Base-by-base conservation (phyloP, 2,329 filamentous ascomycete species). In the Ceratocystiopsis brevicomis region DNA sequence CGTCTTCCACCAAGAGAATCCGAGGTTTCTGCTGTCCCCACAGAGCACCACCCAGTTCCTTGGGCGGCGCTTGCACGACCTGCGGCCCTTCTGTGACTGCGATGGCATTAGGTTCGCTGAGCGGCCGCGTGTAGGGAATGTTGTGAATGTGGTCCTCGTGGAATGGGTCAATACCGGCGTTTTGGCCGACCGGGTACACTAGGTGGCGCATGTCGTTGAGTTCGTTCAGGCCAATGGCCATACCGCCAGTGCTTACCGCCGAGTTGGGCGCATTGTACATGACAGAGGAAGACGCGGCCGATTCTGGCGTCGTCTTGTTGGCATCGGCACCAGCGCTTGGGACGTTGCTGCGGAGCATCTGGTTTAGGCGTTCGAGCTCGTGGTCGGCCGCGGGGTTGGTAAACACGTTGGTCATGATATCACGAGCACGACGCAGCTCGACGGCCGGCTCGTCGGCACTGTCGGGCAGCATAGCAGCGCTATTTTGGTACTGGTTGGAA, bases 91-190 rank as follows among this genome's bases (percentile, higher is more conserved):
- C 60, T 6, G 19, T 6, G 16, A 60, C 57, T 5, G 57, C 51
- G 25, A 10, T 9, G 25, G 10, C 25, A 39, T 57, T 64, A 3
- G 67, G 62, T 41, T 68, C 67, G 45, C 81, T 84, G 3, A 81
- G 68, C 15, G 73, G 84, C 61, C 84, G 67, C 10, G 79, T 69
- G 56, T 94, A 96, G 0, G 87, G 85, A 44, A 95, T 92, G 57
- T 93, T 94, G 62, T 88, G 77, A 55, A 95, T 85, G 55, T 95
- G 86, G 53, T 95, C 87, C 52, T 83, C 81, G 56, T 88, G 87
- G 69, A 93, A 90, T 1, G 88, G 87, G 56, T 95, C 87, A 51
- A 95, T 95, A 43, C 87, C 87, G 50, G 92, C 83, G 0, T 80
- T 90, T 50, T 86, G 77, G 16, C 87, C 87, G 15, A 93, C 85